phyloP scores from a whole-genome alignment of 371 early-diverging fungal genomes.

The Lichtheimia corymbifera region DNA sequence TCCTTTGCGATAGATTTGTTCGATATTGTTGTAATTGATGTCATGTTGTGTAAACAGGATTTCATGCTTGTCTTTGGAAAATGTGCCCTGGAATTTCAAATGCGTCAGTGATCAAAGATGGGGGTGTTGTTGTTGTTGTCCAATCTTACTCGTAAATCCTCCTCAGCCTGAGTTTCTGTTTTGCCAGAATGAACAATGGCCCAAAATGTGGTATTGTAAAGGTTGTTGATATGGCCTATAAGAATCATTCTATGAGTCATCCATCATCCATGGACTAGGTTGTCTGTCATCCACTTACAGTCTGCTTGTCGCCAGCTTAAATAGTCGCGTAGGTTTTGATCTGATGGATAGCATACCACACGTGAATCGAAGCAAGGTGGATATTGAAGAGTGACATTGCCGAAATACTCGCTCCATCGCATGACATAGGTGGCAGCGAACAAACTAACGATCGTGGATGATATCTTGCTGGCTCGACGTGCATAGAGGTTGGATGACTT shows the following conservation, averaged over 20 bases:
- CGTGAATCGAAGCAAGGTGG: constrained; percentile 94
- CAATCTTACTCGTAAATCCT: constrained; percentile 57
- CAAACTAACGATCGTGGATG: constrained; percentile 79
- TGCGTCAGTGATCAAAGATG: not conserved
- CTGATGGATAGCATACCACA: constrained; percentile 84
- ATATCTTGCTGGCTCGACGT: constrained; percentile 85
- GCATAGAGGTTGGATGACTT: constrained; percentile 71
- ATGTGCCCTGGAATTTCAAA: constrained; percentile 62
- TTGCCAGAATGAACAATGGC: constrained; percentile 76
- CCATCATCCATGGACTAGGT: not conserved
- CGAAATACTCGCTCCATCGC: constrained; percentile 80
- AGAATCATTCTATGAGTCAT: not conserved
- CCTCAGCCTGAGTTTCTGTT: constrained; percentile 70
- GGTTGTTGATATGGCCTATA: constrained; percentile 78
- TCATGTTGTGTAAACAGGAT: constrained; percentile 80
- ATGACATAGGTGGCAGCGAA: constrained; percentile 88
- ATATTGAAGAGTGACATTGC: constrained; percentile 61
- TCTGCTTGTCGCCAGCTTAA: constrained; percentile 95
- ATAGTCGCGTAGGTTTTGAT: constrained; percentile 84
- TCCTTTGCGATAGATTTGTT: constrained; percentile 86
- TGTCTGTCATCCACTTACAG: constrained; percentile 52
- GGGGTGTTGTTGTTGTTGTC: not conserved
- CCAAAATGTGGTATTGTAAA: constrained; percentile 96
- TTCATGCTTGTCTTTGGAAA: constrained; percentile 89
- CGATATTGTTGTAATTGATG: constrained; percentile 87